Evolutionary conservation across 495 filamentous ascomycete genomes (phyloP).

Genomic region (Podospora pseudopauciseta): DNA sequence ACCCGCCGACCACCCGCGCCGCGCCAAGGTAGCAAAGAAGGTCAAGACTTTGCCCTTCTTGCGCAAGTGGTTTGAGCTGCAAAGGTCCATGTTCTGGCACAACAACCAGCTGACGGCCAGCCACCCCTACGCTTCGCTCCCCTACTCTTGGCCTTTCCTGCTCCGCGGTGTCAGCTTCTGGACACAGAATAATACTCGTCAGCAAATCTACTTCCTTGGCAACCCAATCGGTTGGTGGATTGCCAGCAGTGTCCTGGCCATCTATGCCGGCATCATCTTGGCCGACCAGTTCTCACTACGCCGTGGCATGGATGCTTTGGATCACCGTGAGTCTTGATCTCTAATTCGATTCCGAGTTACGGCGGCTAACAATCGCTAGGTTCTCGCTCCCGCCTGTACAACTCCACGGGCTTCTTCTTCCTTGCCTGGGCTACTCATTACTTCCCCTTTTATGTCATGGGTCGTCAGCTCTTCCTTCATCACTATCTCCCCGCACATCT

Average conservation of each 20-base stretch:
- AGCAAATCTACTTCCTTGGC: conserved; percentile 98
- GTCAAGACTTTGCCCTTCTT: conserved; percentile 83
- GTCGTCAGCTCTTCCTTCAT: conserved; percentile 94
- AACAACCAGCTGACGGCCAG: conserved; percentile 96
- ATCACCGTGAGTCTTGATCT: conserved; percentile 69
- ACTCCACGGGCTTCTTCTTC: conserved; percentile 98
- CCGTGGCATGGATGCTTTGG: conserved; percentile 87
- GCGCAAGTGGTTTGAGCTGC: conserved; percentile 92
- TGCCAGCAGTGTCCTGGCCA: conserved; percentile 81
- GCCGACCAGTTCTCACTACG: conserved; percentile 91
- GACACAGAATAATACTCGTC: conserved; percentile 92
- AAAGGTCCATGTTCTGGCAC: conserved; percentile 98
- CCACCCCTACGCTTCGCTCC: conserved; percentile 90
- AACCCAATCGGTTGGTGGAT: conserved; percentile 99
- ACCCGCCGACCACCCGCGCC: conserved; percentile 61
- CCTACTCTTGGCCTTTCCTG: conserved; percentile 97
- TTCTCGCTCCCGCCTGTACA: conserved; percentile 89
- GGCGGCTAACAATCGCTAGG: conserved; percentile 46
- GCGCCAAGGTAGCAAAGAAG: conserved; percentile 66
- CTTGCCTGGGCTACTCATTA: conserved; percentile 97
- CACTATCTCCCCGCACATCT: conserved; percentile 96
- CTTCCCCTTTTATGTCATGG: conserved; percentile 97
- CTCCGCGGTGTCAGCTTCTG: conserved; percentile 97
- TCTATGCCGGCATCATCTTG: conserved; percentile 87
- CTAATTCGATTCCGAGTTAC: neutral